phyloP scores from a whole-genome alignment of 345 rosid genomes.

The Kandelia obovata region DNA sequence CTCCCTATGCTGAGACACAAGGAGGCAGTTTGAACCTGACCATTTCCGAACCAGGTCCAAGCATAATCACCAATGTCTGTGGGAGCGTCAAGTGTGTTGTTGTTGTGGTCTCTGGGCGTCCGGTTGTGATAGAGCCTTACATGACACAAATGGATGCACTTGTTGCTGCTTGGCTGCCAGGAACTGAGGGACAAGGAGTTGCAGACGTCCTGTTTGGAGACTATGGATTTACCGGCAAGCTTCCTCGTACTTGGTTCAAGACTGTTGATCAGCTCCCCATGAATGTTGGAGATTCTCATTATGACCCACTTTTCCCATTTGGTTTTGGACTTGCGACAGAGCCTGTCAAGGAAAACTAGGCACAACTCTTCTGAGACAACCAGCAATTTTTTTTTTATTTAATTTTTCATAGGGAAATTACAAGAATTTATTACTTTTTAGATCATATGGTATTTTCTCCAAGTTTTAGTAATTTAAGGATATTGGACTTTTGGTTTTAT shows the following conservation, averaged over 20 bases:
- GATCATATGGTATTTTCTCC: no score
- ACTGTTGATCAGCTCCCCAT: no score
- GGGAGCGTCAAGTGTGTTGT: conserved; percentile 18
- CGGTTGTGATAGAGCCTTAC: conserved; percentile 22
- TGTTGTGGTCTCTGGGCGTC: conserved; percentile 18
- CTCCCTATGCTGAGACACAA: conserved; percentile 12
- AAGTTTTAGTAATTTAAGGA: no score
- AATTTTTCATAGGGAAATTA: no score
- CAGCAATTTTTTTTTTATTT: no score
- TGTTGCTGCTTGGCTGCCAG: conserved; percentile 26
- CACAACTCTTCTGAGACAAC: no score
- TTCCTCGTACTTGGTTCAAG: conserved; percentile 11
- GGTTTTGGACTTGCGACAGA: no score
- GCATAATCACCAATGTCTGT: conserved; percentile 13
- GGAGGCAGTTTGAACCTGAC: conserved; percentile 20
- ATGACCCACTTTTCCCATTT: no score
- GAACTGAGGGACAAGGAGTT: conserved; percentile 24
- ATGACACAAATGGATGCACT: conserved; percentile 6
- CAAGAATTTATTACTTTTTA: no score
- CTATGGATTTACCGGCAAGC: conserved; percentile 24
- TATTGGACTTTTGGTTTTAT: no score
- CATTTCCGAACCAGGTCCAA: conserved; percentile 10
- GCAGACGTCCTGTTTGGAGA: conserved; percentile 27
- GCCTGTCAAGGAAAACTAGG: no score
- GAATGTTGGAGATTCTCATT: no score